Evolutionary conservation across 345 rosid species (phyloP).

Genomic region (Dovyalis caffra): DNA sequence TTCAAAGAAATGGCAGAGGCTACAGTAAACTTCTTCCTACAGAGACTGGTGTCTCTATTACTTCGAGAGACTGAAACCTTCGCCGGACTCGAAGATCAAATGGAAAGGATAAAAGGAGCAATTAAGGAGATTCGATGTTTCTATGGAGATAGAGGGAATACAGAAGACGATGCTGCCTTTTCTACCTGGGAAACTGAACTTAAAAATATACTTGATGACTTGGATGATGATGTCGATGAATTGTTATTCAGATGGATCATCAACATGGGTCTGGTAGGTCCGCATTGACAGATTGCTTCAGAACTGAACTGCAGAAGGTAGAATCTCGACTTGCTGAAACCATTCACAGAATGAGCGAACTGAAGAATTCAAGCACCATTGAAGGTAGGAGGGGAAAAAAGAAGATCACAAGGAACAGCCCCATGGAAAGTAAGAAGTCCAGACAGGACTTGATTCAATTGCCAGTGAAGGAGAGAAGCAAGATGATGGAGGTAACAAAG

Average conservation of each 20-base stretch:
- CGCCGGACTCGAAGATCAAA: conserved; percentile 19
- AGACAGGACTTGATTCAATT: background rate
- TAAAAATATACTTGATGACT: conserved; percentile 2
- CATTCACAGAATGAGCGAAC: conserved; percentile 12
- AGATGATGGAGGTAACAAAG: background rate
- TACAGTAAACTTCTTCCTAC: conserved; percentile 25
- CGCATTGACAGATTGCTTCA: conserved; percentile 22
- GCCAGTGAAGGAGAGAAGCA: conserved; percentile 8
- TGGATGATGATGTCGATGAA: conserved; percentile 32
- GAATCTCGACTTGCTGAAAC: conserved; percentile 19
- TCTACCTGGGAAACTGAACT: conserved; percentile 15
- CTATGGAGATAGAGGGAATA: background rate
- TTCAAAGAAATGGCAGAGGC: conserved; percentile 30
- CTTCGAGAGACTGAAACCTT: conserved; percentile 18
- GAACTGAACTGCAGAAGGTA: conserved; percentile 14
- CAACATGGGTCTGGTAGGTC: conserved; percentile 10
- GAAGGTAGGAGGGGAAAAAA: background rate
- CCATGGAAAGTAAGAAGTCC: conserved; percentile 1
- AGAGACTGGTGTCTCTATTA: conserved; percentile 25
- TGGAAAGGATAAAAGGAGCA: background rate
- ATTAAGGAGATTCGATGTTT: conserved; percentile 21
- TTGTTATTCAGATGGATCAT: conserved; percentile 29
- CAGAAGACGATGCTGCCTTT: conserved; percentile 15
- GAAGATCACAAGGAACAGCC: background rate
- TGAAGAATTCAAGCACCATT: background rate